These are phyloP conservation scores for Mrakiaceae sp. DNA, from an alignment of 1,284 basidiomycete species.

Conservation along the genomic window DNA sequence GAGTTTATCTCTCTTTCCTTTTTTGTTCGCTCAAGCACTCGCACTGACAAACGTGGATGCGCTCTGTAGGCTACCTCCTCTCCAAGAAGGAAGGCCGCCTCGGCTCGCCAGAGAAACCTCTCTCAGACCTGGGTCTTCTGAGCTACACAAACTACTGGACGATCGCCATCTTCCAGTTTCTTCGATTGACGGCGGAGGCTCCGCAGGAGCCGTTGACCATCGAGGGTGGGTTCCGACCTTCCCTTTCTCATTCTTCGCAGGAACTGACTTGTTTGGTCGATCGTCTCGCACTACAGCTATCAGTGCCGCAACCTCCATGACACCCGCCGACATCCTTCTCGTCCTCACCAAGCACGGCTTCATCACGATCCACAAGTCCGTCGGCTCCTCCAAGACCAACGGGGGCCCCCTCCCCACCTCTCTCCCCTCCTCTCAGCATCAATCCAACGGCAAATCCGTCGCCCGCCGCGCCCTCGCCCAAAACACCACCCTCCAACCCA, in stretches of 20 bases:
- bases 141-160: conserved; percentile 97
- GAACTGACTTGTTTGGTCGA: conserved; percentile 10
- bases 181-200: conserved; percentile 39
- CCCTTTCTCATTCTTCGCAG: background rate
- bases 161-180: conserved; percentile 72
- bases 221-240: conserved; percentile 49
- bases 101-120: conserved; percentile 85
- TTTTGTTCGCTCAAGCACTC: background rate
- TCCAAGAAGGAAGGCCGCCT: conserved; percentile 84
- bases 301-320: conserved; percentile 77
- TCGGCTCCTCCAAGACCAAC: conserved; percentile 18
- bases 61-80: conserved; percentile 68
- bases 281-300: conserved; percentile 50
- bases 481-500: conserved; percentile 2
- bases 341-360: conserved; percentile 68
- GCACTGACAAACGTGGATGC: background rate
- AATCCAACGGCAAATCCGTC: conserved; percentile 2
- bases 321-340: conserved; percentile 70
- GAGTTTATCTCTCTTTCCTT: conserved; percentile 34
- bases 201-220: conserved; percentile 50
- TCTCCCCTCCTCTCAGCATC: background rate
- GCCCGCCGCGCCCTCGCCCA: conserved; percentile 5
- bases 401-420: conserved; percentile 19
- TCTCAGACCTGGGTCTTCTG: conserved; percentile 77
- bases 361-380: conserved; percentile 44